These are phyloP conservation scores for Cocos nucifera DNA, from an alignment of 176 grass and related monocot species.

Conservation along the genomic window DNA sequence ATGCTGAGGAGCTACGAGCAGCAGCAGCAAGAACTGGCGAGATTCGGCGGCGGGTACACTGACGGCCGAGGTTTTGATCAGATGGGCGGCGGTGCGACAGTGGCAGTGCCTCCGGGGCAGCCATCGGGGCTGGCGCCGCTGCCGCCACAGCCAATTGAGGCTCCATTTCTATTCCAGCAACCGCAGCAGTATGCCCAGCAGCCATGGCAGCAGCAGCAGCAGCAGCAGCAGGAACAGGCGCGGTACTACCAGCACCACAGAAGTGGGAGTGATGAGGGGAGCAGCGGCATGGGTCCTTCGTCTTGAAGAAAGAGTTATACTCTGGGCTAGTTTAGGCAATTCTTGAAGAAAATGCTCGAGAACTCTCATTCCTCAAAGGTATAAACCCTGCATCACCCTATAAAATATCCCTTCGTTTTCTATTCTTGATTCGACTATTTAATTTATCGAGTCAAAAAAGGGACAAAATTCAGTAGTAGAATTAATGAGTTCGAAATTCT, in stretches of 20 bases:
- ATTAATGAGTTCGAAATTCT: too few relatives aligned
- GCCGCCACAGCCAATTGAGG: conserved; percentile 16
- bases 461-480: too few relatives aligned
- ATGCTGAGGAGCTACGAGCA: conserved; percentile 15
- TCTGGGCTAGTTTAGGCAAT: neutral
- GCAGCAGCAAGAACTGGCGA: conserved; percentile 6
- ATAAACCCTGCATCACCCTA: too few relatives aligned
- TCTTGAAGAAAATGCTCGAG: too few relatives aligned
- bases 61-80: conserved; percentile 4
- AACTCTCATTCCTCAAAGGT: too few relatives aligned
- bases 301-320: neutral
- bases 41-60: conserved; percentile 1
- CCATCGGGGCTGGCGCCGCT: neutral
- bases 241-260: neutral
- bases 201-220: neutral
- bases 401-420: too few relatives aligned
- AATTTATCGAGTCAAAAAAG: too few relatives aligned
- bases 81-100: neutral
- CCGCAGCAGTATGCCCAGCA: conserved; percentile 7
- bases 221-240: neutral
- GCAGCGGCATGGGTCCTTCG: conserved; percentile 16
- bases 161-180: conserved; percentile 4
- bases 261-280: conserved; percentile 27
- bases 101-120: neutral
- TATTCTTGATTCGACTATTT: too few relatives aligned